Percentiles rank a stretch among this genome's conserved stretches.
phyloP scores from a whole-genome alignment of 2,329 filamentous ascomycete genomes.

The Aspergillus sp. region DNA sequence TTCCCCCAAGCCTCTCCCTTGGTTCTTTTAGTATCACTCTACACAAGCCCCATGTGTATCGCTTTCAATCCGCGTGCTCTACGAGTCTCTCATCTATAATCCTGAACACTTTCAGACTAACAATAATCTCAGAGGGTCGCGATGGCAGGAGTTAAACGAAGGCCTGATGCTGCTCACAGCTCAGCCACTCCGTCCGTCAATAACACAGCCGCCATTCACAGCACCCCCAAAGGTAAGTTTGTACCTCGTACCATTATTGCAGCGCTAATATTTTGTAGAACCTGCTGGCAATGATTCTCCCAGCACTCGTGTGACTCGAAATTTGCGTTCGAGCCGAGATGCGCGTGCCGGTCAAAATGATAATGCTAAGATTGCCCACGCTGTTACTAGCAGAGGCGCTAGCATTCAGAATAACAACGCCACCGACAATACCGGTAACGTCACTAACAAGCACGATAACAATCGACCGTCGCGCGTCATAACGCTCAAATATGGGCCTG shows the following conservation, averaged over 20 bases:
- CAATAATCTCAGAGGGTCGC: constrained; percentile 22
- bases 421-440: constrained; percentile 1
- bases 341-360: constrained; percentile 21
- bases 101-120: constrained; percentile 1
- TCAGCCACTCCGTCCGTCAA: constrained; percentile 17
- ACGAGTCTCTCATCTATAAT: background rate
- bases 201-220: constrained; percentile 19
- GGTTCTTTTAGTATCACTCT: background rate
- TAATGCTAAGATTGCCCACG: constrained; percentile 10
- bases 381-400: constrained; percentile 4
- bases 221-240: constrained; percentile 24
- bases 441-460: constrained; percentile 9
- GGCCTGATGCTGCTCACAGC: constrained; percentile 27
- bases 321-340: constrained; percentile 25
- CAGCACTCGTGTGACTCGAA: constrained; percentile 23
- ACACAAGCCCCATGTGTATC: background rate
- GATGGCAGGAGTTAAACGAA: constrained; percentile 41
- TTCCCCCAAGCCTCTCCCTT: constrained; percentile 2
- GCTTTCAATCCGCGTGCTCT: background rate
- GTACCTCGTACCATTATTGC: background rate
- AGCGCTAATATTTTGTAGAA: constrained; percentile 19
- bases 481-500: constrained; percentile 21
- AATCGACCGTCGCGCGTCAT: constrained; percentile 24
- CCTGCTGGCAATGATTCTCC: constrained; percentile 14
- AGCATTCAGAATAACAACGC: constrained; percentile 13